phyloP scores from a whole-genome alignment of 345 rosid genomes.

The Cardamine chenopodiifolia region DNA sequence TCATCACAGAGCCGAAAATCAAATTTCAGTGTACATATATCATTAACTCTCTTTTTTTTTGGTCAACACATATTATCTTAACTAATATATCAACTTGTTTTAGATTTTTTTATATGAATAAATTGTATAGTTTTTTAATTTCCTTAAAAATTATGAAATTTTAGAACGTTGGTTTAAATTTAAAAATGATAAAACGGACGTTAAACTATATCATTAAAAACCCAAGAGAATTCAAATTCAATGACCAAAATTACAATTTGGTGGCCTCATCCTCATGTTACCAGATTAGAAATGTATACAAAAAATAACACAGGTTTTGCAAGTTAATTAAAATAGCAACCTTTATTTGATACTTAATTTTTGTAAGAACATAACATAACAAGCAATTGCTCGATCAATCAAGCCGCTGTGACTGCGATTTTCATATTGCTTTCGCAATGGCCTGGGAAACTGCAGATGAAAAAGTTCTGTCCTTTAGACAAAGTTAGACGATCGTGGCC shows the following conservation, averaged over 20 bases:
- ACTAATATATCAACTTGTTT: neutral
- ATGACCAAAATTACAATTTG: neutral
- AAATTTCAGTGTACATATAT: neutral
- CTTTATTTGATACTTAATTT: slow-evolving; percentile 26
- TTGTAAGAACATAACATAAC: slow-evolving; percentile 18
- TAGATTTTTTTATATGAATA: neutral
- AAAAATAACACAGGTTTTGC: neutral
- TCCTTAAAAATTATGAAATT: neutral
- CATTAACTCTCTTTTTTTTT: neutral
- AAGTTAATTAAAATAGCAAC: neutral
- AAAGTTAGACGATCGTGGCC: slow-evolving; percentile 61
- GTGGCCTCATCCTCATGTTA: neutral
- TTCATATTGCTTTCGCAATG: slow-evolving; percentile 62
- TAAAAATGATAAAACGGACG: neutral
- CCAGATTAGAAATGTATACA: neutral
- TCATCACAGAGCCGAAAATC: neutral
- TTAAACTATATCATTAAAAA: neutral
- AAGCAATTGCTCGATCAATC: slow-evolving; percentile 16
- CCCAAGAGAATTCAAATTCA: neutral
- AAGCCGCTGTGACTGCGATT: slow-evolving; percentile 50
- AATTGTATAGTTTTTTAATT: neutral
- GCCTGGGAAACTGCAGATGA: slow-evolving; percentile 50
- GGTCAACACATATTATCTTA: neutral
- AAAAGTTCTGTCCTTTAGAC: slow-evolving; percentile 52
- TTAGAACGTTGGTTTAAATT: neutral